Evolutionary conservation across 768 basidiomycete genomes (phyloP).

Genomic region (Russula olivacea): DNA sequence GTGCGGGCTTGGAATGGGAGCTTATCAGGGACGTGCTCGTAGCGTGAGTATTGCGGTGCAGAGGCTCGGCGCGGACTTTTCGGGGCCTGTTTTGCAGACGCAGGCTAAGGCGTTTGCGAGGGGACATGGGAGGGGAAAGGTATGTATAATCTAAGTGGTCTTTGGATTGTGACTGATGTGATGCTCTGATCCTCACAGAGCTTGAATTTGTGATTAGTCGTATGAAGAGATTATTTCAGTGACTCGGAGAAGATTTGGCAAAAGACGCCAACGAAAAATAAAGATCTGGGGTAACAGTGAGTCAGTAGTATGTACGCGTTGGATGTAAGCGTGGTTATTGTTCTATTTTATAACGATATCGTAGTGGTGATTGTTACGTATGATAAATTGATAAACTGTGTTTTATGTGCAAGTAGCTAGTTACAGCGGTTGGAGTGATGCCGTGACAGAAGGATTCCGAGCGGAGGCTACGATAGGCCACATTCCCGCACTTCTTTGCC

Average conservation of each 20-base stretch:
- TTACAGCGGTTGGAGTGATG: no score
- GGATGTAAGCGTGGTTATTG: background rate
- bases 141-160: background rate
- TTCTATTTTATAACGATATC: no score
- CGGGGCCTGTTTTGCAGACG: background rate
- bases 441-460: no score
- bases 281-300: no score
- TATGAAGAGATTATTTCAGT: background rate
- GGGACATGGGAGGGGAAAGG: slow-evolving; percentile 17
- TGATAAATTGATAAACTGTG: no score
- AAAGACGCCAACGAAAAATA: background rate
- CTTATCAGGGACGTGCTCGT: background rate
- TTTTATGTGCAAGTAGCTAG: no score
- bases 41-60: slow-evolving; percentile 15
- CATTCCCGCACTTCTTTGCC: no score
- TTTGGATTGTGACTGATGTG: background rate
- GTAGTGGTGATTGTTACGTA: no score
- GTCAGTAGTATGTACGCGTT: no score
- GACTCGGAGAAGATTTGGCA: background rate
- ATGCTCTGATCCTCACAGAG: background rate
- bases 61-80: background rate
- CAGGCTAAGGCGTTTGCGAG: background rate
- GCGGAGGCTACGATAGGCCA: no score
- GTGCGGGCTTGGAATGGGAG: background rate
- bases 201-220: slow-evolving; percentile 1